Base-by-base conservation (phyloP, 768 basidiomycete species). In the Tricholoma matsutake region DNA sequence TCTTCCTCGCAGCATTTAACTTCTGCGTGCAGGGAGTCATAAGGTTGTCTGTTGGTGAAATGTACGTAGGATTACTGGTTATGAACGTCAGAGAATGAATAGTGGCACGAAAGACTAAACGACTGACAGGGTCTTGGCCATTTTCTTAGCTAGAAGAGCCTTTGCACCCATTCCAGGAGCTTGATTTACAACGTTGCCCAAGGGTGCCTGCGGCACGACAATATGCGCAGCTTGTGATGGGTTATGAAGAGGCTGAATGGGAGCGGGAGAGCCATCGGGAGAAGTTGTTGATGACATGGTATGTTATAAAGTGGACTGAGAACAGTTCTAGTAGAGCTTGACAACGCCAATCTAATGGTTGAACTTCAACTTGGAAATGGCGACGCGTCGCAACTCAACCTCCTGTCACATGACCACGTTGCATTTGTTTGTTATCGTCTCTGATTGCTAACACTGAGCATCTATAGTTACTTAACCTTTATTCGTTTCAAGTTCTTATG, bases 11-110 rank as follows among this genome's bases (percentile, higher is more conserved):
- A 16, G 91, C 91, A 54, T 81, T 89, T 56, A 98, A 83, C 75
- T 98, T 98, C 76, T 95, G 90, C 6, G 95, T 92, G 72, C 86
- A 87, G 3, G 96, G 96, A 2, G 94, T 96, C 82, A 98, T 86
- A 75, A 98, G 81, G 71, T 91, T 92, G 74, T 99, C 96, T 8
- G 96, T 97, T 2, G 96, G 96, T 16, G 96, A 98, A 68, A 96
- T 80, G 70, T 85, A 94, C 34, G 85, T 86, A 20, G 92, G 89
- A 73, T 97, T 97, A 72, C 94, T 94, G 71, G n/a, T 22, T 20
- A 13, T 18, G 43, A 31, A 14, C 14, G 66, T 67, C 41, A 61
- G 56, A 58, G 18, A 10, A 53, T n/a, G 29, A 53, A 31, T 9
- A 2, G 51, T 53, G n/a, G 51, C 29, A 32, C 20, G 55, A 57